Percentiles rank a stretch among this genome's conserved stretches.
Conservation (phyloP, 495 filamentous ascomycete species). For the Penicillium canariense region DNA sequence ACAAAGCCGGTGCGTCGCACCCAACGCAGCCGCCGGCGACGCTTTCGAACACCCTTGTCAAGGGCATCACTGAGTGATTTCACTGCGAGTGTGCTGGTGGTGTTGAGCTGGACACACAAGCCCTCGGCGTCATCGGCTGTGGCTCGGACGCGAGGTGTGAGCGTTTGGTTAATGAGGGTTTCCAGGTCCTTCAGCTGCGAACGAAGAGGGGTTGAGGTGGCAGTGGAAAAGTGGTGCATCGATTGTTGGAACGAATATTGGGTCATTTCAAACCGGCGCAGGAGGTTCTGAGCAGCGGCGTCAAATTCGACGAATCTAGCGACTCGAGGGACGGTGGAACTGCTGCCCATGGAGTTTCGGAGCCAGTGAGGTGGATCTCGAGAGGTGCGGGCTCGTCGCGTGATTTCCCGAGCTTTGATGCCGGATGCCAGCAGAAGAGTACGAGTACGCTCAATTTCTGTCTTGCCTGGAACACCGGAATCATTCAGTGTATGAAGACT, state of each 20-base stretch:
- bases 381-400: slow-evolving; percentile 56
- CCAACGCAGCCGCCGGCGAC: slow-evolving; percentile 71
- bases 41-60: slow-evolving; percentile 64
- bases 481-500: slow-evolving; percentile 38
- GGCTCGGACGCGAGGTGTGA: slow-evolving; percentile 61
- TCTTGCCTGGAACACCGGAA: slow-evolving; percentile 41
- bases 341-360: slow-evolving; percentile 25
- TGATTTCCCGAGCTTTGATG: slow-evolving; percentile 79
- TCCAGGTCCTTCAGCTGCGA: slow-evolving; percentile 50
- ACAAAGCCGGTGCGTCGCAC: slow-evolving; percentile 66
- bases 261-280: slow-evolving; percentile 53
- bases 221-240: slow-evolving; percentile 50
- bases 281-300: slow-evolving; percentile 63
- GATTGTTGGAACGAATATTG: slow-evolving; percentile 53
- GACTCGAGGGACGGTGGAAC: slow-evolving; percentile 44
- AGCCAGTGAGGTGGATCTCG: slow-evolving; percentile 43
- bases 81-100: slow-evolving; percentile 68
- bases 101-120: slow-evolving; percentile 69
- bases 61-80: slow-evolving; percentile 77
- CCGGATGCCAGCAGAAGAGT: slow-evolving; percentile 77
- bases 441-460: slow-evolving; percentile 71
- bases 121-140: slow-evolving; percentile 75
- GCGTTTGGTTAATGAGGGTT: slow-evolving; percentile 47
- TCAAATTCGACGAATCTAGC: slow-evolving; percentile 63
- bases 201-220: slow-evolving; percentile 44